Evolutionary conservation across 495 filamentous ascomycete genomes (phyloP), one percentile per base, ranked within the genome.

Genomic region (Hypoxylon trugodes): DNA sequence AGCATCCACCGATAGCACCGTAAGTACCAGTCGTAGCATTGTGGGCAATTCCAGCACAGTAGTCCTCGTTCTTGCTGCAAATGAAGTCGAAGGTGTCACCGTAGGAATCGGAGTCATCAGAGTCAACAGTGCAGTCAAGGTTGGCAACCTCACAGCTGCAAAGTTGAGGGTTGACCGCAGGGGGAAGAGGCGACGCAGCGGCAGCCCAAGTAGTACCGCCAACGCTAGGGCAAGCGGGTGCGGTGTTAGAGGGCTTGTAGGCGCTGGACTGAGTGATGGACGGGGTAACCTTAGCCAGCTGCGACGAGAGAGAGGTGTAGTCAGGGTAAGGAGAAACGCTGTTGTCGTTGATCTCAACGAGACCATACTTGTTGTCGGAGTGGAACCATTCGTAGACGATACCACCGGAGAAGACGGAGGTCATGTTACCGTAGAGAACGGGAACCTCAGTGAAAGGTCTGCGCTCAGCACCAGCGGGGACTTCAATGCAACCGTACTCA

Each of bases 371-470:
- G 79, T 98, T 98, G 2, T 78, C 80, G 67, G 96, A 91, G 74
- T 96, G 81, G 81, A 94, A 96, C 77, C 94, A 98, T 89, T 95
- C 94, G 81, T 98, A 98, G 32, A 97, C 91, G 65, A 97, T 96
- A 71, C 94, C 94, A 54, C 94, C 94, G 81, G 90, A 93, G 50
- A 97, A 91, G 16, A 73, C 70, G 8, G 85, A 86, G 87, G 97
- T 97, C 35, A 92, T 72, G 9, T 82, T 67, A 4, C 90, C 89
- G 71, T 89, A 98, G 4, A 98, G 82, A 32, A 91, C 87, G 21
- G 73, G 74, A 26, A 96, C 92, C 73, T 98, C 95, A 41, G 90
- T 87, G 78, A 96, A 98, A 38, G 79, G 76, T 68, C 95, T 89
- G 25, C 87, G 88, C 6, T 77, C 76, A n/a, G 86, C 84, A 4